These are phyloP conservation scores for Acanthamoeba quina DNA, from an alignment of 208 protist species.

Conservation along the genomic window DNA sequence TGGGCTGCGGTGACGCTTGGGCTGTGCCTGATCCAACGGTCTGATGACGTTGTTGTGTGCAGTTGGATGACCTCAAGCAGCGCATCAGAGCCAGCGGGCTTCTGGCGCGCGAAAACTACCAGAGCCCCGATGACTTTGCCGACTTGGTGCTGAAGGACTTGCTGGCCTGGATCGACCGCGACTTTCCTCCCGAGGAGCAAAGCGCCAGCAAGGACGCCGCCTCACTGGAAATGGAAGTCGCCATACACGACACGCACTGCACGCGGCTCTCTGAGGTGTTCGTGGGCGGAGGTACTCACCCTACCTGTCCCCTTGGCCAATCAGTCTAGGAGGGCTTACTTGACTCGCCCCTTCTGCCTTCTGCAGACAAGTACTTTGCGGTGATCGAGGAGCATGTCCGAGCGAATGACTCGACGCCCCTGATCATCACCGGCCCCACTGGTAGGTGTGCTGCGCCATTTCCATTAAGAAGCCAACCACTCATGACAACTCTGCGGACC, in stretches of 20 bases:
- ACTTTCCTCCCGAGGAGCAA: neutral
- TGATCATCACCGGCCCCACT: constrained; percentile 58
- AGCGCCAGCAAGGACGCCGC: neutral
- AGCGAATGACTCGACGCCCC: neutral
- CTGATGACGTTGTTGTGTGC: neutral
- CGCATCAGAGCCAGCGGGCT: constrained; percentile 35
- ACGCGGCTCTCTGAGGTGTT: neutral
- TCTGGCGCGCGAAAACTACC: neutral
- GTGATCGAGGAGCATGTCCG: constrained; percentile 10
- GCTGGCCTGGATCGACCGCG: constrained; percentile 8
- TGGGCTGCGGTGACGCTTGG: neutral
- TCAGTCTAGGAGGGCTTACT: rapidly evolving
- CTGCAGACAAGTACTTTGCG: constrained; percentile 40
- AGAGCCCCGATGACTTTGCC: constrained; percentile 1
- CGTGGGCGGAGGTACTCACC: constrained; percentile 10
- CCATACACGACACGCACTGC: constrained; percentile 12
- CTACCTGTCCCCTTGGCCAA: neutral
- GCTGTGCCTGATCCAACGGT: neutral
- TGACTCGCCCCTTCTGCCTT: neutral
- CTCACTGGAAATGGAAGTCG: neutral
- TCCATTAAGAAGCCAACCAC: neutral
- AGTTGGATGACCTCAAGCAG: constrained; percentile 61
- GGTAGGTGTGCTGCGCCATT: neutral
- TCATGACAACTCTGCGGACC: too few species aligned
- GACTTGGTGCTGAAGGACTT: constrained; percentile 45